Percentiles rank a stretch among this genome's conserved stretches.
Conservation (phyloP, 257 asterid species). For the Plantago elongata region DNA sequence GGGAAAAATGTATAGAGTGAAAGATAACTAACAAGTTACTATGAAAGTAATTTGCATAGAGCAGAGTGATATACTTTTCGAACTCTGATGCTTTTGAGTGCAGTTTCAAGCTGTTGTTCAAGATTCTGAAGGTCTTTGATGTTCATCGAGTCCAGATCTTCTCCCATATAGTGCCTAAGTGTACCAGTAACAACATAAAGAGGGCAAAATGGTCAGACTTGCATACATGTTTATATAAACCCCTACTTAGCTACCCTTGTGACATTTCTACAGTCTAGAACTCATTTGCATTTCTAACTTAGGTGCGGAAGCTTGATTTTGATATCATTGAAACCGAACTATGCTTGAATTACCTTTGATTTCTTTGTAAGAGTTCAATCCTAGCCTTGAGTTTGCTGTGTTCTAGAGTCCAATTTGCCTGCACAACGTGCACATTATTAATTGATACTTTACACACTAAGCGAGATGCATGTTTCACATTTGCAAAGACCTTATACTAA, state of each 20-base stretch:
- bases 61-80: slow-evolving; percentile 36
- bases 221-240: too few species aligned
- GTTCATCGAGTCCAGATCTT: slow-evolving; percentile 50
- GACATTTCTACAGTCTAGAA: too few species aligned
- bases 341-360: slow-evolving; percentile 33
- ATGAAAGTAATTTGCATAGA: neutral
- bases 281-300: too few species aligned
- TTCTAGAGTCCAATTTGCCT: slow-evolving; percentile 57
- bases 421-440: neutral
- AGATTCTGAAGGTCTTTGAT: slow-evolving; percentile 58
- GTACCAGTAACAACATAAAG: neutral
- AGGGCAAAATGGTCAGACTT: too few species aligned
- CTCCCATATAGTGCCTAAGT: slow-evolving; percentile 56
- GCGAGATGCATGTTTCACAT: too few species aligned
- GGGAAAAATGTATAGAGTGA: neutral
- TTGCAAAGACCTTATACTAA: too few species aligned
- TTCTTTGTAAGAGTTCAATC: slow-evolving; percentile 47
- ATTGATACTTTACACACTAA: too few species aligned
- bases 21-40: neutral
- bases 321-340: neutral
- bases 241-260: too few species aligned
- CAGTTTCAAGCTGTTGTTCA: slow-evolving; percentile 52
- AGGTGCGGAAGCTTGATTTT: too few species aligned
- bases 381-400: slow-evolving; percentile 58
- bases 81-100: slow-evolving; percentile 48